Evolutionary conservation across 2,329 filamentous ascomycete genomes (phyloP).

Genomic region (Sclerotinia glacialis): DNA sequence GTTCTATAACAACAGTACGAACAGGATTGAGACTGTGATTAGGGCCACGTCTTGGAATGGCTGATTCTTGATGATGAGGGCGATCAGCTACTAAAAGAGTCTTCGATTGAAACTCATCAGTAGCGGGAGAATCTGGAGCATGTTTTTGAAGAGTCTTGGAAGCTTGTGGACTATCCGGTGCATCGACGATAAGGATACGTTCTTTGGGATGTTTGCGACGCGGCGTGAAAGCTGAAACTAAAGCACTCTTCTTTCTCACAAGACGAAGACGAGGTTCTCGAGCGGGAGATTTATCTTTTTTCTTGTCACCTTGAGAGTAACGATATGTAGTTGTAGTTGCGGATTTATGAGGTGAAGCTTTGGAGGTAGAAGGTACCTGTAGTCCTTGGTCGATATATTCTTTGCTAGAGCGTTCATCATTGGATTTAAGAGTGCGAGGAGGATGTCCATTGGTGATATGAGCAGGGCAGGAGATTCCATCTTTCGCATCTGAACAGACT

Average conservation of each 20-base stretch:
- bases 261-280: constrained; percentile 42
- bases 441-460: constrained; percentile 46
- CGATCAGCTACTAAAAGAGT: constrained; percentile 36
- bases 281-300: constrained; percentile 29
- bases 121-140: constrained; percentile 42
- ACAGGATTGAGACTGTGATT: constrained; percentile 26
- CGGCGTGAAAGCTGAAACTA: constrained; percentile 30
- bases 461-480: constrained; percentile 45
- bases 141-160: constrained; percentile 47
- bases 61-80: constrained; percentile 24
- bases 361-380: constrained; percentile 29
- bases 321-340: constrained; percentile 35
- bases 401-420: constrained; percentile 39
- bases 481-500: constrained; percentile 43
- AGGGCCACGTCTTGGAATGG: constrained; percentile 27
- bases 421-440: constrained; percentile 40
- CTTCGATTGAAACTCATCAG: constrained; percentile 32
- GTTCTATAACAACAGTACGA: constrained; percentile 19
- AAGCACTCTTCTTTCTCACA: constrained; percentile 34
- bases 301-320: constrained; percentile 37
- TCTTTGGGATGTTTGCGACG: constrained; percentile 41
- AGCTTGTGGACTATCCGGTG: constrained; percentile 45
- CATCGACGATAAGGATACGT: constrained; percentile 47
- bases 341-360: constrained; percentile 35
- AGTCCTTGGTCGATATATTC: constrained; percentile 24